phyloP scores from a whole-genome alignment of 305 asterid species.

The Fraxinus baroniana region DNA sequence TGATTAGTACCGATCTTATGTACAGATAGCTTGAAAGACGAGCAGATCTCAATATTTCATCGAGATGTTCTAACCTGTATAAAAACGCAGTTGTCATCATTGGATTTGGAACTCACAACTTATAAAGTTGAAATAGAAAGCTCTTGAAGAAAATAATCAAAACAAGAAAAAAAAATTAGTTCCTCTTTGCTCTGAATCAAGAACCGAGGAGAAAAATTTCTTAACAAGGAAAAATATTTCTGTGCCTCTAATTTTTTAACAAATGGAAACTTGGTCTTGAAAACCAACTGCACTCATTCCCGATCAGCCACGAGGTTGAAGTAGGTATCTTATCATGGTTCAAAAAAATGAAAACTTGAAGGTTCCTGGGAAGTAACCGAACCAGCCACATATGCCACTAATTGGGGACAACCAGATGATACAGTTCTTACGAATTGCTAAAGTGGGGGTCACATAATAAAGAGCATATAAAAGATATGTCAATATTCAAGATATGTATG shows the following conservation, averaged over 20 bases:
- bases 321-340: not conserved
- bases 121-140: not conserved
- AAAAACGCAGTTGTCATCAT: slow-evolving; percentile 1
- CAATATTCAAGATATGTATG: not conserved
- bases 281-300: not conserved
- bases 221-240: not conserved
- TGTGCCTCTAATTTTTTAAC: not conserved
- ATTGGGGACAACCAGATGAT: not conserved
- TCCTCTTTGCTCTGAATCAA: not conserved
- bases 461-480: not conserved
- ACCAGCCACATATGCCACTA: not conserved
- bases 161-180: not conserved
- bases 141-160: not conserved
- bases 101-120: not conserved
- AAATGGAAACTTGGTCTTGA: not conserved
- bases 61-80: slow-evolving; percentile 81
- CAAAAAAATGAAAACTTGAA: not conserved
- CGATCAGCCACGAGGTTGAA: not conserved
- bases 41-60: slow-evolving; percentile 82
- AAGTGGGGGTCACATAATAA: not conserved
- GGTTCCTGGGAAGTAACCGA: not conserved
- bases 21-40: slow-evolving; percentile 76
- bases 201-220: not conserved
- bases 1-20: slow-evolving; percentile 58
- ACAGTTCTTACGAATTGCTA: not conserved